Conservation (phyloP, 139 green algal species). For the Chloropicon primus region DNA sequence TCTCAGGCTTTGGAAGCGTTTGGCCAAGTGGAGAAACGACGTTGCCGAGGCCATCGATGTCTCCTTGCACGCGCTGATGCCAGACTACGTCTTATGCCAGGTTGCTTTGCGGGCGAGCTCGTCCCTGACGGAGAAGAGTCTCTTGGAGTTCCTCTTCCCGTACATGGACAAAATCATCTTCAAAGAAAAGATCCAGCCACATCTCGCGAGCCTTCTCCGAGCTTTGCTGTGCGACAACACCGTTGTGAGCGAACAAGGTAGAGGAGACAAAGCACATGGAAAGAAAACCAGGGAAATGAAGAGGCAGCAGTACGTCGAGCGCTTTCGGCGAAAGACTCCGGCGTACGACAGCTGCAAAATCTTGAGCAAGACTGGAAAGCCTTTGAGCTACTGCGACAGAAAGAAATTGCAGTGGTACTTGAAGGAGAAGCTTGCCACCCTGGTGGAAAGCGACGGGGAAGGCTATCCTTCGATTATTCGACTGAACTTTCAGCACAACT, state of each 20-base stretch:
- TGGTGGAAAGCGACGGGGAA: not conserved
- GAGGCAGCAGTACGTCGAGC: not conserved
- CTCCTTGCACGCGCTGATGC: not conserved
- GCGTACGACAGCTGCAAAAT: not conserved
- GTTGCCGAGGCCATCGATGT: not conserved
- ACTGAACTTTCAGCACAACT: not conserved
- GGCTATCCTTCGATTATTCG: too few species aligned
- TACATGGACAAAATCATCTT: not conserved
- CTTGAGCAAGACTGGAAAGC: not conserved
- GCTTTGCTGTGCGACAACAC: too few species aligned
- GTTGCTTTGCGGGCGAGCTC: too few species aligned
- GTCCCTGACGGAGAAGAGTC: too few species aligned
- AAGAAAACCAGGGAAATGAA: too few species aligned
- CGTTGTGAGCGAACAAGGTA: not conserved
- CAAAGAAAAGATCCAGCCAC: not conserved
- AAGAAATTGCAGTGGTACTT: not conserved
- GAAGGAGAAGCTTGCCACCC: not conserved
- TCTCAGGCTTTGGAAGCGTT: not conserved
- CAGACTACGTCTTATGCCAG: not conserved
- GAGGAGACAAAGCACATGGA: not conserved
- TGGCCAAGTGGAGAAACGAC: not conserved
- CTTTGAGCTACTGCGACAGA: not conserved
- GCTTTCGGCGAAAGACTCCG: not conserved
- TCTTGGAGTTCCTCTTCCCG: not conserved
- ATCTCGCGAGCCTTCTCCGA: not conserved